These are phyloP conservation scores for Aspergillus novofumigatus DNA, from an alignment of 2,329 filamentous ascomycete genomes.

Conservation along the genomic window DNA sequence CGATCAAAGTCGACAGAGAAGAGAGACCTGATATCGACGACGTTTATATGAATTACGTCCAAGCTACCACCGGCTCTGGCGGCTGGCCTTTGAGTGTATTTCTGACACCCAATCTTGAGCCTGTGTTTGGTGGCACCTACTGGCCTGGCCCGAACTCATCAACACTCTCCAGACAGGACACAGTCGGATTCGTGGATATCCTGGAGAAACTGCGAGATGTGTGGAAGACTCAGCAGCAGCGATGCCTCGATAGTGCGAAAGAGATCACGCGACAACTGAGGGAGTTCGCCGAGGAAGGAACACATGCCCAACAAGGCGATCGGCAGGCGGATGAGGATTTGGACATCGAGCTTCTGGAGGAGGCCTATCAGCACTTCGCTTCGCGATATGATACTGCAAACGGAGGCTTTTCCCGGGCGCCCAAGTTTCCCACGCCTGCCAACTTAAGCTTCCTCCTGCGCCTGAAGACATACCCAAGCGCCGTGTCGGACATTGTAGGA, in stretches of 20 bases:
- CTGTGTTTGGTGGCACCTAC: slow-evolving; percentile 94
- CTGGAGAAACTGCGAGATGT: slow-evolving; percentile 68
- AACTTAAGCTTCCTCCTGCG: slow-evolving; percentile 80
- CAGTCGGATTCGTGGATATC: slow-evolving; percentile 78
- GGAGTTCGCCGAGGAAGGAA: slow-evolving; percentile 86
- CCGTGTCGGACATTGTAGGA: slow-evolving; percentile 84
- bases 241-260: slow-evolving; percentile 76
- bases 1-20: slow-evolving; percentile 89
- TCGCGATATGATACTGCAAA: slow-evolving; percentile 73
- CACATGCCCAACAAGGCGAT: slow-evolving; percentile 44
- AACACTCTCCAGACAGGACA: slow-evolving; percentile 48
- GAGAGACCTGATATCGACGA: slow-evolving; percentile 90
- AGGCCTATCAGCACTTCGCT: slow-evolving; percentile 77
- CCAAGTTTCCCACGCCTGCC: slow-evolving; percentile 85
- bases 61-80: slow-evolving; percentile 82
- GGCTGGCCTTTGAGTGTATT: slow-evolving; percentile 98
- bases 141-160: slow-evolving; percentile 75
- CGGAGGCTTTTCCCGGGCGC: slow-evolving; percentile 74
- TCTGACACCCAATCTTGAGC: slow-evolving; percentile 84
- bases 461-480: slow-evolving; percentile 64
- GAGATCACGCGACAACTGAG: slow-evolving; percentile 76
- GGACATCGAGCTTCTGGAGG: slow-evolving; percentile 86
- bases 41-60: slow-evolving; percentile 98
- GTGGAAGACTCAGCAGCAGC: slow-evolving; percentile 80
- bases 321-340: slow-evolving; percentile 61